Evolutionary conservation across 768 basidiomycete genomes (phyloP).

Genomic region (Crucibulum laeve): DNA sequence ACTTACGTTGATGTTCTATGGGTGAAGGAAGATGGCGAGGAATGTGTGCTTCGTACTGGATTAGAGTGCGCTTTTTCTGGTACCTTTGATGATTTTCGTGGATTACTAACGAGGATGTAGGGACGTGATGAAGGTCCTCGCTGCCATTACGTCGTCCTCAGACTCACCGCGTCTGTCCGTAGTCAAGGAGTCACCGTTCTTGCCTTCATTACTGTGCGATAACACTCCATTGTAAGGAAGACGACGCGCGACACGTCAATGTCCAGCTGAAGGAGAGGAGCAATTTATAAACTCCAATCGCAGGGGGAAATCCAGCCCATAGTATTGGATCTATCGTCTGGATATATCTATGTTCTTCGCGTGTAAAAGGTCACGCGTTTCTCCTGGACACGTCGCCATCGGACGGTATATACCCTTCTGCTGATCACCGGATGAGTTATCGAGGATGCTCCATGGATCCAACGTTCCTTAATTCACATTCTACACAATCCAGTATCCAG

Average conservation of each 20-base stretch:
- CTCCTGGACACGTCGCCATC: no score
- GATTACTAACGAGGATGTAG: conserved; percentile 11
- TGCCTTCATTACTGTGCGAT: conserved; percentile 29
- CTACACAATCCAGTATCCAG: no score
- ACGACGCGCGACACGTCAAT: neutral
- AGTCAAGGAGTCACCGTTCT: conserved; percentile 34
- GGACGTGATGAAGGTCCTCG: conserved; percentile 29
- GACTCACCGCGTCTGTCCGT: conserved; percentile 28
- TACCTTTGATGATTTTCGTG: neutral
- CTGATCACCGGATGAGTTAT: no score
- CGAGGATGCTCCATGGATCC: no score
- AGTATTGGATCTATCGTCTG: no score
- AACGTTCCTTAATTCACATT: no score
- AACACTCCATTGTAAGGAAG: neutral
- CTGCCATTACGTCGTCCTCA: conserved; percentile 25
- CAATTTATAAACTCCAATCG: no score
- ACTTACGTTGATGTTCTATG: conserved; percentile 59
- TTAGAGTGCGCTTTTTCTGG: conserved; percentile 27
- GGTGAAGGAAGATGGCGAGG: conserved; percentile 34
- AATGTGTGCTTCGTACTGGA: conserved; percentile 37
- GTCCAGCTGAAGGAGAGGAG: no score
- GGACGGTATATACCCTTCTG: no score
- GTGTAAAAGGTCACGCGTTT: no score
- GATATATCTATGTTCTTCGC: no score
- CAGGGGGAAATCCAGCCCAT: no score